A percentile compares a stretch with the other conserved stretches of the same genome.
phyloP scores from a whole-genome alignment of 768 basidiomycete species.

The Suillus variegatus region DNA sequence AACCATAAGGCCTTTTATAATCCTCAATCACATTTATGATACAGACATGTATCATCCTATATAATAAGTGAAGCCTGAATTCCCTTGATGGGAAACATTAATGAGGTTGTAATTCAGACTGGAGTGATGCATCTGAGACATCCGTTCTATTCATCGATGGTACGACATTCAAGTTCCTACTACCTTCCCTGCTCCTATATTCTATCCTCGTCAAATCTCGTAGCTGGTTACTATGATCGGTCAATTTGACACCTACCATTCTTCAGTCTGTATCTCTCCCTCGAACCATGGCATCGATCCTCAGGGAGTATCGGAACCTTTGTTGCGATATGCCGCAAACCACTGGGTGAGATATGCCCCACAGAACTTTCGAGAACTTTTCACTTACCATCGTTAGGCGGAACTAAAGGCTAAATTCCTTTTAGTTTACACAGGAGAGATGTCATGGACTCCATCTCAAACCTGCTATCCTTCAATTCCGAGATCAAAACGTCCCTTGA shows the following conservation, averaged over 20 bases:
- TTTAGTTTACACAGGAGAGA: neutral
- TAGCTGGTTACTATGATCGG: neutral
- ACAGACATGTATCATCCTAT: neutral
- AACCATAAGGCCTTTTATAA: neutral
- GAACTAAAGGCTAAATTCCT: constrained; percentile 3
- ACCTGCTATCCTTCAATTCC: neutral
- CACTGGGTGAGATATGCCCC: neutral
- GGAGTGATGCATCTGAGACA: neutral
- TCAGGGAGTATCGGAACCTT: neutral
- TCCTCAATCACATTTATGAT: neutral
- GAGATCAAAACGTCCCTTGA: neutral
- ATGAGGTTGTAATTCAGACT: neutral
- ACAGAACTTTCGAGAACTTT: neutral
- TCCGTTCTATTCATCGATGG: neutral
- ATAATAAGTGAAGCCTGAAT: neutral
- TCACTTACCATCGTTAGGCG: neutral
- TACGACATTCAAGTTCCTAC: neutral
- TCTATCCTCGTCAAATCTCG: neutral
- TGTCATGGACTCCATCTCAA: neutral
- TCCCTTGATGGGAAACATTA: neutral
- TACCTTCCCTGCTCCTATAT: neutral
- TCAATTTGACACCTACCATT: neutral
- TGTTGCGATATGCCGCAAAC: neutral
- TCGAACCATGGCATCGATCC: neutral
- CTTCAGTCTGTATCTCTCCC: too few relatives aligned